Percentiles rank a stretch among this genome's conserved stretches.
Conservation (phyloP, 1,284 basidiomycete species). For the Fomitiporia mediterranea region DNA sequence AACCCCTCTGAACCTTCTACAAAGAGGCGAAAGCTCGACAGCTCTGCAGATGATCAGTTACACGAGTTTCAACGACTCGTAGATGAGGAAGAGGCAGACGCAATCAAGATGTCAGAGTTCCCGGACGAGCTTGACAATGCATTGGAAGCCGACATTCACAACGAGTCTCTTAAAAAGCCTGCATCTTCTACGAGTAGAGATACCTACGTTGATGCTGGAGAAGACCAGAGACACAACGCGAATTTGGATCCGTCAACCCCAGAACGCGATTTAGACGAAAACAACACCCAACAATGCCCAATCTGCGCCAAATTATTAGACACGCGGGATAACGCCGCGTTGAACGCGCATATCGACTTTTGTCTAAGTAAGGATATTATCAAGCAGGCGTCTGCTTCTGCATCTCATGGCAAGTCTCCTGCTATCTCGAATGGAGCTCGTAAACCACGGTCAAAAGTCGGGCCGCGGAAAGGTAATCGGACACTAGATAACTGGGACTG, state of each 20-base stretch:
- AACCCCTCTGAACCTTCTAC: conserved; percentile 1
- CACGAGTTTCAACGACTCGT: not conserved
- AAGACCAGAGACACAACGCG: too few relatives aligned
- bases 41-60: not conserved
- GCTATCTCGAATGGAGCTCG: too few relatives aligned
- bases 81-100: not conserved
- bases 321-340: conserved; percentile 53
- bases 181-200: too few relatives aligned
- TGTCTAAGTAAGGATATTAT: conserved; percentile 71
- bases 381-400: conserved; percentile 50
- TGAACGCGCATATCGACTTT: conserved; percentile 75
- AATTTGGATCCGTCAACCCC: too few relatives aligned
- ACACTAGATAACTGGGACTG: conserved; percentile 3
- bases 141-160: not conserved
- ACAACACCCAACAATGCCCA: conserved; percentile 46
- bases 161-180: not conserved
- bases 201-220: too few relatives aligned
- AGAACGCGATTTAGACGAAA: too few relatives aligned
- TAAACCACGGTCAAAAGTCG: too few relatives aligned
- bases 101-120: not conserved
- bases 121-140: not conserved
- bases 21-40: conserved; percentile 14
- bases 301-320: conserved; percentile 54
- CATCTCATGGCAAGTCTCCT: not conserved
- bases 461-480: not conserved